Conservation (phyloP, 345 rosid species). For the Eutrema yunnanense region DNA sequence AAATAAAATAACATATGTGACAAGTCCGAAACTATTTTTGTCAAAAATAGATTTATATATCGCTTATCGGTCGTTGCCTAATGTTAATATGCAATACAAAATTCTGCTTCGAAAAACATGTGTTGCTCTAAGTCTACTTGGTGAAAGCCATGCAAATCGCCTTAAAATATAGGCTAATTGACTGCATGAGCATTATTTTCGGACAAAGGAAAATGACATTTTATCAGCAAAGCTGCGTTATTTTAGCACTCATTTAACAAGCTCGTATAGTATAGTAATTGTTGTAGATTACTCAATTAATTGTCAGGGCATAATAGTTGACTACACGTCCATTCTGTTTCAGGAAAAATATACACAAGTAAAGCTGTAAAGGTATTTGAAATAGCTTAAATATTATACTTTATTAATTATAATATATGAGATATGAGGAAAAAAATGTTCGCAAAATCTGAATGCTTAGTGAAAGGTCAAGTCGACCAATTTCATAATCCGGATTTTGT, state of each 20-base stretch:
- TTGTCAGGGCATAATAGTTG: no score
- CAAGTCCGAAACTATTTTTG: background rate
- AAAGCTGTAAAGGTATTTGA: background rate
- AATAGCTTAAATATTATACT: background rate
- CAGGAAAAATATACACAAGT: background rate
- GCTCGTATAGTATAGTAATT: no score
- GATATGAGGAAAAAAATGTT: no score
- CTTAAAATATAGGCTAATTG: background rate
- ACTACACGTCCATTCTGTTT: constrained; percentile 14
- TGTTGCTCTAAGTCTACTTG: background rate
- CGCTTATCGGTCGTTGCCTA: background rate
- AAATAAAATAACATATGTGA: background rate
- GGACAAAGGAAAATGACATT: background rate
- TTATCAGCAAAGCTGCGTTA: background rate
- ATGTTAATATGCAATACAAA: background rate
- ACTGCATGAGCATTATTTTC: background rate
- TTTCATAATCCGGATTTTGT: no score
- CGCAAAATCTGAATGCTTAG: no score
- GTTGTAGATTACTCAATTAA: no score
- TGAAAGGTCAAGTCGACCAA: no score
- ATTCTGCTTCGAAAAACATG: background rate
- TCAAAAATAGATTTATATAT: background rate
- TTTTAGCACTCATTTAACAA: background rate
- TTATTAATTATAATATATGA: background rate
- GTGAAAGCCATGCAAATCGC: background rate